Conservation (phyloP, 1,139 yeast species). For the Spathaspora sp. region DNA sequence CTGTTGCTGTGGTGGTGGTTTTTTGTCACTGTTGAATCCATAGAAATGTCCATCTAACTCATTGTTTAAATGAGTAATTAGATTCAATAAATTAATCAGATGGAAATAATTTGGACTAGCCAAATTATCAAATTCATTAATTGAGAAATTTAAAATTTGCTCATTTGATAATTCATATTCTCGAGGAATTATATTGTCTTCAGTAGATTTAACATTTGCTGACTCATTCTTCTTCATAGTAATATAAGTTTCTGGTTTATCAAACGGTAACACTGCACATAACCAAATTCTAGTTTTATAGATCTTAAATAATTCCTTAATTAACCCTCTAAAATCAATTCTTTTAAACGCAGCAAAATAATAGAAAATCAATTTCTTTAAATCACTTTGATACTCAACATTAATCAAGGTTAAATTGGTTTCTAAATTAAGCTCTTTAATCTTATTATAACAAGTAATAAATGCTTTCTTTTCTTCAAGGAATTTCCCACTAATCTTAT, state of each 20-base stretch:
- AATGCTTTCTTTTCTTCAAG: conserved; percentile 50
- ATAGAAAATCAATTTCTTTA: conserved; percentile 89
- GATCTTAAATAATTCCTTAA: conserved; percentile 86
- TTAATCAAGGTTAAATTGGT: conserved; percentile 51
- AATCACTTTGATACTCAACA: conserved; percentile 95
- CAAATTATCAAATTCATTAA: conserved; percentile 36
- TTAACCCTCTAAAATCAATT: conserved; percentile 89
- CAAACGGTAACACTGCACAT: conserved; percentile 69
- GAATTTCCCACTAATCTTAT: conserved; percentile 43
- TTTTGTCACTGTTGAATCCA: conserved; percentile 31
- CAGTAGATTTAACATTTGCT: conserved; percentile 3
- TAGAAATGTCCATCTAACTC: conserved; percentile 44
- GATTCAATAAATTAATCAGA: conserved; percentile 38
- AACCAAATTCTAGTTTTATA: conserved; percentile 97
- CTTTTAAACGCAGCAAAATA: conserved; percentile 76
- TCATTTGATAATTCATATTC: conserved; percentile 45
- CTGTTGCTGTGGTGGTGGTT: conserved; percentile 8
- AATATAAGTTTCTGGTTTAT: conserved; percentile 33
- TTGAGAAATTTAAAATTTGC: conserved; percentile 41
- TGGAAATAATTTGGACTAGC: conserved; percentile 44
- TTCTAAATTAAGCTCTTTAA: conserved; percentile 42
- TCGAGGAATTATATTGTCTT: conserved; percentile 27
- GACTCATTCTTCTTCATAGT: conserved; percentile 12
- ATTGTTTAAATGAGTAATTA: conserved; percentile 30
- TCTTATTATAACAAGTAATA: conserved; percentile 44